Evolutionary conservation across 306 rosid species (phyloP).

Genomic region (Pterocarpus macrocarpus): DNA sequence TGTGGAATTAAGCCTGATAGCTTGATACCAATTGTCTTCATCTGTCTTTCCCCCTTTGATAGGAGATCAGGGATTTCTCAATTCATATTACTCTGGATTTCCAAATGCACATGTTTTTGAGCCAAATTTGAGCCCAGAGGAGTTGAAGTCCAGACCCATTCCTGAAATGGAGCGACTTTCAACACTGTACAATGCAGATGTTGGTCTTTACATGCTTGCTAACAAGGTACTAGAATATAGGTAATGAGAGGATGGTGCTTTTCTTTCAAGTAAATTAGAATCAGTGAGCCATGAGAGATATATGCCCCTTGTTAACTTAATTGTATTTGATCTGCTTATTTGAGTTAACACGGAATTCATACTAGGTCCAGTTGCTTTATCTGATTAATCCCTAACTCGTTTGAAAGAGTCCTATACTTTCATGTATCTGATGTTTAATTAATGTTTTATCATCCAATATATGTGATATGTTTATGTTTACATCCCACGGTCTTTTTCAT

Average conservation of each 20-base stretch:
- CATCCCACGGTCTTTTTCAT: slow-evolving; percentile 8
- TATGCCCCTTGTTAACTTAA: slow-evolving; percentile 9
- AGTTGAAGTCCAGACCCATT: slow-evolving; percentile 68
- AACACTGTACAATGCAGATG: slow-evolving; percentile 96
- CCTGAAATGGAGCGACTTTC: slow-evolving; percentile 98
- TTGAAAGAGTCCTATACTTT: slow-evolving; percentile 10
- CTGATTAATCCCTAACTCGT: slow-evolving; percentile 19
- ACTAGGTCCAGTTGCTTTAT: slow-evolving; percentile 10
- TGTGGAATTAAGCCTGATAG: slow-evolving; percentile 16
- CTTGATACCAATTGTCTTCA: slow-evolving; percentile 18
- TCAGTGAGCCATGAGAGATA: slow-evolving; percentile 9
- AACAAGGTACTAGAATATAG: slow-evolving; percentile 74
- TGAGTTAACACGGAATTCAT: slow-evolving; percentile 8
- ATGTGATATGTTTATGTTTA: slow-evolving; percentile 15
- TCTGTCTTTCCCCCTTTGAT: slow-evolving; percentile 43
- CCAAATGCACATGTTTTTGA: slow-evolving; percentile 94
- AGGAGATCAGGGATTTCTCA: slow-evolving; percentile 99
- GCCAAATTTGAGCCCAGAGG: slow-evolving; percentile 69
- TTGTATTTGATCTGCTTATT: slow-evolving; percentile 33
- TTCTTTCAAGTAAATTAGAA: slow-evolving; percentile 31
- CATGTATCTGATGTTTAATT: background rate
- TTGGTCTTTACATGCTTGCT: slow-evolving; percentile 99
- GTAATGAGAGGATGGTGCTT: slow-evolving; percentile 29
- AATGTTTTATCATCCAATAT: background rate
- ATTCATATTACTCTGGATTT: slow-evolving; percentile 88